Evolutionary conservation across 257 asterid species (phyloP).

Genomic region (Nicotiana tabacum): DNA sequence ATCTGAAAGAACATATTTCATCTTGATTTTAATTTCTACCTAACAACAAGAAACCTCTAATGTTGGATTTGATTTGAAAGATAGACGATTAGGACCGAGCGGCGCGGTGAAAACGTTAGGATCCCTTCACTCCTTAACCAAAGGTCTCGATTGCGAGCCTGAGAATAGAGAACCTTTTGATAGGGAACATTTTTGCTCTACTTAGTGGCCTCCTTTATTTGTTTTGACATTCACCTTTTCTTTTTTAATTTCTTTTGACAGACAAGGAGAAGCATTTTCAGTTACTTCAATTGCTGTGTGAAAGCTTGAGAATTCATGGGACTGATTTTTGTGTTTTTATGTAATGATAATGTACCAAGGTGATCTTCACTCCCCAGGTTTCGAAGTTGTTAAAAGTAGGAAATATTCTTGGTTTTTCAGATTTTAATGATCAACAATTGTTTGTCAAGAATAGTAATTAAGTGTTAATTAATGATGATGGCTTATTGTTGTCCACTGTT

Average conservation of each 20-base stretch:
- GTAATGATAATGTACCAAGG: neutral
- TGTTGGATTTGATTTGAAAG: no score
- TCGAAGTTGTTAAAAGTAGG: neutral
- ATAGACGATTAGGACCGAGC: no score
- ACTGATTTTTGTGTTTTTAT: neutral
- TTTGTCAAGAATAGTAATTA: neutral
- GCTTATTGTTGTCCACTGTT: neutral
- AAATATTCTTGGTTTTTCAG: neutral
- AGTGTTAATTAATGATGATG: neutral
- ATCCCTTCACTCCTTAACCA: no score
- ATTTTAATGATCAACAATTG: neutral
- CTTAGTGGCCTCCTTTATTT: no score
- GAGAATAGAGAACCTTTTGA: no score
- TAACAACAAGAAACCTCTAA: no score
- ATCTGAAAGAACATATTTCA: no score
- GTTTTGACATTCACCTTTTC: neutral
- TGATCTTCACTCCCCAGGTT: neutral
- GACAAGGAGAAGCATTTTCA: conserved; percentile 80
- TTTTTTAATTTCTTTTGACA: conserved; percentile 13
- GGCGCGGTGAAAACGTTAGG: no score
- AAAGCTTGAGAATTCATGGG: conserved; percentile 43
- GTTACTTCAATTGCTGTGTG: conserved; percentile 80
- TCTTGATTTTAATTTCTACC: no score
- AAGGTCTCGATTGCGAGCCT: no score
- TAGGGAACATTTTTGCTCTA: no score